Evolutionary conservation across 129 eudicot species (phyloP).

Genomic region (Sambucus nigra): DNA sequence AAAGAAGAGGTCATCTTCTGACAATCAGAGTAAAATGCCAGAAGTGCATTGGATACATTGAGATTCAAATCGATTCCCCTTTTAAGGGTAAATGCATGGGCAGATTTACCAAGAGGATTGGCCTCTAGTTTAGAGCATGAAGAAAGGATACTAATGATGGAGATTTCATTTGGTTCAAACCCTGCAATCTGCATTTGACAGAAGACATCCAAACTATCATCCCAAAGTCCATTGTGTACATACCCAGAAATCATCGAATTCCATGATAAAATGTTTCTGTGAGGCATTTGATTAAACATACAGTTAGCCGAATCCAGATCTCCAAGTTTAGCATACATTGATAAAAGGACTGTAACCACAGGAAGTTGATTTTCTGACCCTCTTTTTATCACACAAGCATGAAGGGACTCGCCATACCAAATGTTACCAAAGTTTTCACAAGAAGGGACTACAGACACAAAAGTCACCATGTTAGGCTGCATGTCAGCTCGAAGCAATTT

Average conservation of each 20-base stretch:
- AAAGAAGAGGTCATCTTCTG: slow-evolving; percentile 16
- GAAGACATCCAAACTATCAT: slow-evolving; percentile 25
- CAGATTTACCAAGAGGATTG: slow-evolving; percentile 33
- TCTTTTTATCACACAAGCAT: slow-evolving; percentile 28
- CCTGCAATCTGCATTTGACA: slow-evolving; percentile 38
- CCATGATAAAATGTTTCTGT: slow-evolving; percentile 30
- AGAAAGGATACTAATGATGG: slow-evolving; percentile 37
- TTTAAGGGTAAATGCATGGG: slow-evolving; percentile 35
- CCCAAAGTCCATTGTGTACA: slow-evolving; percentile 19
- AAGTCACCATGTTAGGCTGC: slow-evolving; percentile 34
- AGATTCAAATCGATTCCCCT: slow-evolving; percentile 25
- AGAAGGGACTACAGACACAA: slow-evolving; percentile 40
- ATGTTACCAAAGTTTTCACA: slow-evolving; percentile 18
- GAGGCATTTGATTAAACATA: slow-evolving; percentile 18
- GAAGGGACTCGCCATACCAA: slow-evolving; percentile 29
- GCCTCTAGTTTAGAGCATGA: slow-evolving; percentile 38
- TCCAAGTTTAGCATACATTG: slow-evolving; percentile 41
- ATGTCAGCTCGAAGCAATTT: slow-evolving; percentile 21
- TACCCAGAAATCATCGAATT: slow-evolving; percentile 51
- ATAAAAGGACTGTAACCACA: slow-evolving; percentile 31
- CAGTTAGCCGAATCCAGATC: slow-evolving; percentile 25
- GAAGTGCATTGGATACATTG: slow-evolving; percentile 33
- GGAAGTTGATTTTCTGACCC: slow-evolving; percentile 31
- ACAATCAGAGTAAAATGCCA: slow-evolving; percentile 37
- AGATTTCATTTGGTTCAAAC: slow-evolving; percentile 32